A percentile compares a stretch with the other conserved stretches of the same genome.
These are phyloP conservation scores for Candida saitoana DNA, from an alignment of 805 yeast genomes.

Conservation along the genomic window DNA sequence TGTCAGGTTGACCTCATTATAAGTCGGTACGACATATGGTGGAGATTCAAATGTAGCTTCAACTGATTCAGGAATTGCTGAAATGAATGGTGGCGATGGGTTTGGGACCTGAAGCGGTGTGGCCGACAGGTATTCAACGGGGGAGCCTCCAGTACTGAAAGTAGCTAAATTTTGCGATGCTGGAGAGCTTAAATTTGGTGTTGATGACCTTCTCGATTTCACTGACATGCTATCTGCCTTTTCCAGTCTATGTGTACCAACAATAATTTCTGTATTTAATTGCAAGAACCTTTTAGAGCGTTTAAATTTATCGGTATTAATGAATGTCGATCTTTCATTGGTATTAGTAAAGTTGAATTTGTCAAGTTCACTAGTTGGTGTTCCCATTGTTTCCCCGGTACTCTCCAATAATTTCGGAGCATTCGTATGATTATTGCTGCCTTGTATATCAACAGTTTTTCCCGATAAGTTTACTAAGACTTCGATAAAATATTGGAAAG, in stretches of 20 bases:
- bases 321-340: slow-evolving; percentile 40
- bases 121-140: background rate
- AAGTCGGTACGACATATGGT: slow-evolving; percentile 21
- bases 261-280: slow-evolving; percentile 71
- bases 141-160: slow-evolving; percentile 7
- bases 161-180: slow-evolving; percentile 1
- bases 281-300: slow-evolving; percentile 73
- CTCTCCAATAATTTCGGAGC: slow-evolving; percentile 4
- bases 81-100: background rate
- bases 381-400: background rate
- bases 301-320: slow-evolving; percentile 78
- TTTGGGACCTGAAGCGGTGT: background rate
- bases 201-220: slow-evolving; percentile 7
- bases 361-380: slow-evolving; percentile 9
- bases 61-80: slow-evolving; percentile 15
- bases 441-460: slow-evolving; percentile 37
- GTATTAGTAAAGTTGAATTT: slow-evolving; percentile 23
- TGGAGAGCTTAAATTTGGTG: slow-evolving; percentile 2
- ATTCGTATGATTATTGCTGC: slow-evolving; percentile 11
- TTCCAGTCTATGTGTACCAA: slow-evolving; percentile 69
- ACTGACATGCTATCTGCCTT: slow-evolving; percentile 1
- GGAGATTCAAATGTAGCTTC: slow-evolving; percentile 23
- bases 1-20: background rate
- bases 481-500: slow-evolving; percentile 83
- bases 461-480: slow-evolving; percentile 78